phyloP scores from a whole-genome alignment of 345 rosid genomes.

The Melastoma malabathricum region DNA sequence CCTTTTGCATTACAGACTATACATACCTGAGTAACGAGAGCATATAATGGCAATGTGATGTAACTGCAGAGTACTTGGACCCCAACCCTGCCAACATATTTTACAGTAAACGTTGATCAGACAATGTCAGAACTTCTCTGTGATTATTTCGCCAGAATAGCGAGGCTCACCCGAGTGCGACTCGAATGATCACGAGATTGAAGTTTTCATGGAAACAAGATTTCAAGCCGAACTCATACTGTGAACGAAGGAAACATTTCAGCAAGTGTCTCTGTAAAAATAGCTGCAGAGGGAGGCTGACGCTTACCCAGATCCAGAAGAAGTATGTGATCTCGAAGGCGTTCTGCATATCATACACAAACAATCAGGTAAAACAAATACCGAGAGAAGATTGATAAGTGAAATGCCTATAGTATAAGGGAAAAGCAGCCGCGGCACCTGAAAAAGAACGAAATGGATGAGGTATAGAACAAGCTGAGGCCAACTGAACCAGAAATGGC shows the following conservation, averaged over 20 bases:
- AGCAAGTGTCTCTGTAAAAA: conserved; percentile 1
- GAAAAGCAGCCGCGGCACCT: conserved; percentile 24
- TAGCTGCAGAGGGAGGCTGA: conserved; percentile 1
- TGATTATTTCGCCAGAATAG: neutral
- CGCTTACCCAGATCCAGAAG: conserved; percentile 84
- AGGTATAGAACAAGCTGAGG: conserved; percentile 63
- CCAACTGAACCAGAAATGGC: conserved; percentile 75
- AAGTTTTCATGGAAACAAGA: conserved; percentile 69
- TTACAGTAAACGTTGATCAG: conserved; percentile 76
- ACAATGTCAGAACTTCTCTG: conserved; percentile 53
- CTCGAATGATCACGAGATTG: conserved; percentile 25
- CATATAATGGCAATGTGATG: conserved; percentile 90
- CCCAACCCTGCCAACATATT: conserved; percentile 40
- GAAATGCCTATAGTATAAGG: too few relatives aligned
- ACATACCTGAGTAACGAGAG: conserved; percentile 90
- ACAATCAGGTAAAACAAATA: neutral
- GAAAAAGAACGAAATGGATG: conserved; percentile 84
- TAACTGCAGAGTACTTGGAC: conserved; percentile 80
- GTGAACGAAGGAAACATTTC: conserved; percentile 14
- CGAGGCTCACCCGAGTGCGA: conserved; percentile 51
- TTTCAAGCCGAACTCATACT: conserved; percentile 83
- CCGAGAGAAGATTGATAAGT: neutral
- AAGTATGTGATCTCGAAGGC: conserved; percentile 94
- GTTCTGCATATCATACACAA: conserved; percentile 30
- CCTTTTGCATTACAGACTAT: neutral